phyloP scores from a whole-genome alignment of 75 land plant genomes.

The Adiantum capillusveneris region DNA sequence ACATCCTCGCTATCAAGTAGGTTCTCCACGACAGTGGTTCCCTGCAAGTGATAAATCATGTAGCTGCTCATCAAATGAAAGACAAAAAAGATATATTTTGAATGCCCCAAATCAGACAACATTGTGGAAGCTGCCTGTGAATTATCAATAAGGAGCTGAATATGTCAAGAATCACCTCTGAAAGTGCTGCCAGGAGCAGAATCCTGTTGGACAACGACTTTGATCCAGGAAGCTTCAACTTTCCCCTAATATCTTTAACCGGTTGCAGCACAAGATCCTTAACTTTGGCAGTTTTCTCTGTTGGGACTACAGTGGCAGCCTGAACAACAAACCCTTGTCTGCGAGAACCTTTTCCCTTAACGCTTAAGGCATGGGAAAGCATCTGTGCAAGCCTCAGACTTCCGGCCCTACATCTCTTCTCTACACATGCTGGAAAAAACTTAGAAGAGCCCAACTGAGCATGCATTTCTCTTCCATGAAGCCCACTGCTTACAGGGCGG shows the following conservation, averaged over 20 bases:
- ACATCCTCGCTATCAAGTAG: conserved; percentile 90
- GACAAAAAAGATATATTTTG: background rate
- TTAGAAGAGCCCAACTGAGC: too few species aligned
- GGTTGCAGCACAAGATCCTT: conserved; percentile 76
- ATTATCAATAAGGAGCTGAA: background rate
- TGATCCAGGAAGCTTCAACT: conserved; percentile 81
- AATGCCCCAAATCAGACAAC: background rate
- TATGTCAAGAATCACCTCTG: conserved; percentile 46
- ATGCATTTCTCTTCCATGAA: too few species aligned
- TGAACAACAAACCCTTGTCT: too few species aligned
- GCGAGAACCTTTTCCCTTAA: too few species aligned
- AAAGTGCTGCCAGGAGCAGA: conserved; percentile 89
- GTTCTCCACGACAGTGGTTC: conserved; percentile 89
- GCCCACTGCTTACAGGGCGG: too few species aligned
- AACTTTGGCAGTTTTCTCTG: conserved; percentile 43
- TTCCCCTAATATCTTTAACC: conserved; percentile 65
- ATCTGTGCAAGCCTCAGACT: too few species aligned
- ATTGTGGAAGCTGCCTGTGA: background rate
- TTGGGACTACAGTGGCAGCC: conserved; percentile 36
- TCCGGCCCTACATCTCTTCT: too few species aligned
- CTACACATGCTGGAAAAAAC: too few species aligned
- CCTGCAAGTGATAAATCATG: conserved; percentile 37
- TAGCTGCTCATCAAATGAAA: background rate
- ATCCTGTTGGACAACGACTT: conserved; percentile 92
- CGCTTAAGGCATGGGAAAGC: too few species aligned